Evolutionary conservation across 306 rosid species (phyloP), one percentile per base, ranked within the genome.

Genomic region (Vicia villosa): DNA sequence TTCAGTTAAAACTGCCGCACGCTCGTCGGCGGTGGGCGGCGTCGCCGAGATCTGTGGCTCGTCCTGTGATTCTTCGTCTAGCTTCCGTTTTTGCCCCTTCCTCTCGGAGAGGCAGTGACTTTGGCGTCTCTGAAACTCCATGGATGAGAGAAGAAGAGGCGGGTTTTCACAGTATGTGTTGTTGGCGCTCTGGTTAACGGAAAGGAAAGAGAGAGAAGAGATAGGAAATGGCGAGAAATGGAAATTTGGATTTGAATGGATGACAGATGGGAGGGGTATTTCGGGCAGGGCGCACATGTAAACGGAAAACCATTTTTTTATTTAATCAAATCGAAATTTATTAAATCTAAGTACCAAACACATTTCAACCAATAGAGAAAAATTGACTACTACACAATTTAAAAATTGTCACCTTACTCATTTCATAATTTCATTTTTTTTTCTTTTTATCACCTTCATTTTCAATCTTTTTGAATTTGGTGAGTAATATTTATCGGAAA

Each of bases 51-150:
- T 84, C 87, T 85, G 89, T 2, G 77, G 80, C 24, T 88, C 88
- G 8, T 81, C 96, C 21, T 75, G 87, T 24, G 80, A 66, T 52
- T 90, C 89, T 37, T 88, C 89, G 73, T 91, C 95, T 65, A 94
- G 91, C 74, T 94, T 94, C 73, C 99, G 86, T 80, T 94, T 94
- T 76, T 87, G 97, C 5, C 98, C 97, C 77, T 94, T 94, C 81
- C 91, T 75, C 95, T 88, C 90, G 7, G 91, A 87, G 68, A 71
- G 84, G 80, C 69, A 78, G 73, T 83, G 92, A 75, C 82, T 88
- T 46, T 74, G 87, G 77, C 86, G 91, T 77, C 81, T 72, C 65
- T 57, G 93, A 67, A 80, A 56, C 87, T 92, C 96, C 98, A 92
- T 92, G 72, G 66, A 75, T 77, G 64, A 72, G 80, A 59, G 80